Evolutionary conservation across 1,284 basidiomycete species (phyloP).

Genomic region (Macrocystidia cucumis): DNA sequence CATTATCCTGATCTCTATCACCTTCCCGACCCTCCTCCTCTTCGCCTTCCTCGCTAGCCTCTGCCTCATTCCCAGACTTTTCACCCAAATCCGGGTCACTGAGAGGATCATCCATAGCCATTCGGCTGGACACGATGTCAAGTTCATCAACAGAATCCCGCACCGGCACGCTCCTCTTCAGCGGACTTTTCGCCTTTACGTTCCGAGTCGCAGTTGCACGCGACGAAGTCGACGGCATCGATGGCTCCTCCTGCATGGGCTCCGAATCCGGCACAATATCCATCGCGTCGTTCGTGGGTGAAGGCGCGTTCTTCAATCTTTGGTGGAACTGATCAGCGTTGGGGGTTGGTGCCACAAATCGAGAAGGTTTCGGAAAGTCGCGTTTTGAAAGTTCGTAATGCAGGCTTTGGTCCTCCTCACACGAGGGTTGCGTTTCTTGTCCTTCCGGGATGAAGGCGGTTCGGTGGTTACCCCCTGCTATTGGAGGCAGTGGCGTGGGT

Average conservation of each 20-base stretch:
- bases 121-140: too few relatives aligned
- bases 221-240: slow-evolving; percentile 7
- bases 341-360: background rate
- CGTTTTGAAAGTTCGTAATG: slow-evolving; percentile 5
- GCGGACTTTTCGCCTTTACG: too few relatives aligned
- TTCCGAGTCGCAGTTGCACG: too few relatives aligned
- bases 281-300: slow-evolving; percentile 17
- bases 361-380: slow-evolving; percentile 5
- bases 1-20: slow-evolving; percentile 7
- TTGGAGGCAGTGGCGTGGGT: background rate
- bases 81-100: too few relatives aligned
- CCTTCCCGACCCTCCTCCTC: slow-evolving; percentile 9
- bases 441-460: background rate
- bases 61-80: too few relatives aligned
- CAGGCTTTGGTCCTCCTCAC: slow-evolving; percentile 7
- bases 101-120: too few relatives aligned
- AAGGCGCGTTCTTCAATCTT: too few relatives aligned
- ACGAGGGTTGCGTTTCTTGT: slow-evolving; percentile 11
- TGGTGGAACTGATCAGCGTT: too few relatives aligned
- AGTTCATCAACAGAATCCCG: too few relatives aligned
- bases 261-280: slow-evolving; percentile 55
- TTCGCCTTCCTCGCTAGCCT: slow-evolving; percentile 6
- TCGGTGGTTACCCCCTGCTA: background rate
- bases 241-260: slow-evolving; percentile 22
- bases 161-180: too few relatives aligned